Conservation (phyloP, 1,284 basidiomycete species). For the Dichomitus squalens region DNA sequence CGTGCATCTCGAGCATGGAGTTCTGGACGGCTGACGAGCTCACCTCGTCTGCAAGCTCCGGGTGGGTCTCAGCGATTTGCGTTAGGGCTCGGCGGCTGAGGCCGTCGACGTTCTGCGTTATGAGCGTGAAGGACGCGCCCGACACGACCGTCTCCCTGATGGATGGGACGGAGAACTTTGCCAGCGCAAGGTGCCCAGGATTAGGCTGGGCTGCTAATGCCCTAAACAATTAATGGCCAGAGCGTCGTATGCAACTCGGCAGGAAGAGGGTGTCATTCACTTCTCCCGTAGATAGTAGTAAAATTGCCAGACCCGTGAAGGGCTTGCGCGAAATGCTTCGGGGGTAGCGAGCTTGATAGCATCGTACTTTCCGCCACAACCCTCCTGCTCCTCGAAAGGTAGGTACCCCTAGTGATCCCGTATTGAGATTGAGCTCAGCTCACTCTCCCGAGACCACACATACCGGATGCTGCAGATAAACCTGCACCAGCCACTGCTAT, state of each 20-base stretch:
- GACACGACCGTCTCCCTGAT: conserved; percentile 42
- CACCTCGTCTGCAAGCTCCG: conserved; percentile 12
- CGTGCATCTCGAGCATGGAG: conserved; percentile 66
- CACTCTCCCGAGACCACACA: conserved; percentile 3
- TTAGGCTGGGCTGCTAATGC: conserved; percentile 55
- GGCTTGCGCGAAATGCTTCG: conserved; percentile 54
- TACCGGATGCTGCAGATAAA: conserved; percentile 58
- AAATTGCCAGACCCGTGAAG: conserved; percentile 64
- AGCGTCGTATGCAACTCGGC: background rate
- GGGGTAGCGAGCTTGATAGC: conserved; percentile 60
- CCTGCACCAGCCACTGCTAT: conserved; percentile 63
- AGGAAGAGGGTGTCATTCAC: conserved; percentile 35
- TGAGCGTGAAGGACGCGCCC: conserved; percentile 50
- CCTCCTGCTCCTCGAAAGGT: conserved; percentile 66
- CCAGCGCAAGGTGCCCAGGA: conserved; percentile 55
- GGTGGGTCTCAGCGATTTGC: conserved; percentile 11
- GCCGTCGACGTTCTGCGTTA: conserved; percentile 73
- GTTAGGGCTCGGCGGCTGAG: conserved; percentile 46
- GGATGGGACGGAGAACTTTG: conserved; percentile 45
- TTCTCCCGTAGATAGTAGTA: conserved; percentile 59
- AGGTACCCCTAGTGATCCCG: conserved; percentile 47
- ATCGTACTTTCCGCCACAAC: conserved; percentile 60
- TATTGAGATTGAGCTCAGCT: background rate
- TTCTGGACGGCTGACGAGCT: conserved; percentile 23
- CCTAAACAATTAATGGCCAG: conserved; percentile 30